Evolutionary conservation across 2,329 filamentous ascomycete genomes (phyloP).

Genomic region (Sclerotinia borealis): DNA sequence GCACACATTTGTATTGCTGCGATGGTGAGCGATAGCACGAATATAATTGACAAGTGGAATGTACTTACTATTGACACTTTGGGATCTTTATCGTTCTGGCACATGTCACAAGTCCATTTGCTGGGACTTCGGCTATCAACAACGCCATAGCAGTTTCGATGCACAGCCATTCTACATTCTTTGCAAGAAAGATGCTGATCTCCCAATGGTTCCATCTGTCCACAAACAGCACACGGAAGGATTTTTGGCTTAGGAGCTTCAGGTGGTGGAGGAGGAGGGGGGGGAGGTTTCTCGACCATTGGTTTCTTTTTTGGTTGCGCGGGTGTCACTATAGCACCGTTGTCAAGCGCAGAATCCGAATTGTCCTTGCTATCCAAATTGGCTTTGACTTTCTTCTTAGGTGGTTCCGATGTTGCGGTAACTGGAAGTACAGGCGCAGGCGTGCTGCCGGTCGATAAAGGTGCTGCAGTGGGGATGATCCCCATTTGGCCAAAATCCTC

Average conservation of each 20-base stretch:
- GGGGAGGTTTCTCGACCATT: slow-evolving; percentile 49
- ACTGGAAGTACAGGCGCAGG: slow-evolving; percentile 21
- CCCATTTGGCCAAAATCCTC: slow-evolving; percentile 48
- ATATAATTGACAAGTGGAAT: slow-evolving; percentile 15
- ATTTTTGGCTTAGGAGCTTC: slow-evolving; percentile 72
- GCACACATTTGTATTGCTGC: slow-evolving; percentile 82
- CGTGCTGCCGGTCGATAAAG: slow-evolving; percentile 23
- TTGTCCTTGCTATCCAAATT: slow-evolving; percentile 42
- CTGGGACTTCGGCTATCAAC: slow-evolving; percentile 55
- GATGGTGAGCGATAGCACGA: slow-evolving; percentile 25
- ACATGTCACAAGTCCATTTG: slow-evolving; percentile 97
- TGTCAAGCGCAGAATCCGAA: slow-evolving; percentile 42
- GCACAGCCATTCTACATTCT: slow-evolving; percentile 86
- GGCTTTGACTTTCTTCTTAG: slow-evolving; percentile 59
- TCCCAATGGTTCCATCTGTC: slow-evolving; percentile 62
- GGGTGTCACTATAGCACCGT: slow-evolving; percentile 27
- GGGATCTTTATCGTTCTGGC: slow-evolving; percentile 86
- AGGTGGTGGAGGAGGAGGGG: slow-evolving; percentile 58
- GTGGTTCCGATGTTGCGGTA: slow-evolving; percentile 43
- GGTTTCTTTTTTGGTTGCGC: slow-evolving; percentile 41
- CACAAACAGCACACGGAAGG: slow-evolving; percentile 82
- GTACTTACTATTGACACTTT: slow-evolving; percentile 77
- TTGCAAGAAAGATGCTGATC: slow-evolving; percentile 73
- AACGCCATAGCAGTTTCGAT: slow-evolving; percentile 89
- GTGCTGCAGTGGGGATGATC: slow-evolving; percentile 28